Percentiles rank a stretch among this genome's conserved stretches.
Conservation (phyloP, 169 alveolate genomes). For the Cryptosporidium canis region DNA sequence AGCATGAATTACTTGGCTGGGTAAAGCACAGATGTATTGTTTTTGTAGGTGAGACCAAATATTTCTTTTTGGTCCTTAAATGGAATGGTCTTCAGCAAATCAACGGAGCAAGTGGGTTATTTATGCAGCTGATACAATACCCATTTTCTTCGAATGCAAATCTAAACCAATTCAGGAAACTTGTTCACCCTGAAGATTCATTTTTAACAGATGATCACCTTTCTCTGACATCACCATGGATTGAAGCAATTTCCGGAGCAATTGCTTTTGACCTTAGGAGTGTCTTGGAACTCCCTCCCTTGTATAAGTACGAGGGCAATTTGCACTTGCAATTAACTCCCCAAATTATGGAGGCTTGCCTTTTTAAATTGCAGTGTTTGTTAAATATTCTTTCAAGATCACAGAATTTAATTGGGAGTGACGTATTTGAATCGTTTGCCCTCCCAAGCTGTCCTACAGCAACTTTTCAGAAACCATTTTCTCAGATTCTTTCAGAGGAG, state of each 20-base stretch:
- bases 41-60: constrained; percentile 42
- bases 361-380: constrained; percentile 11
- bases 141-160: neutral
- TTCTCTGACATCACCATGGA: constrained; percentile 66
- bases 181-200: constrained; percentile 70
- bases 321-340: neutral
- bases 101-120: constrained; percentile 57
- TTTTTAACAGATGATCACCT: constrained; percentile 6
- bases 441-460: neutral
- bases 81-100: constrained; percentile 70
- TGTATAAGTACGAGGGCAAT: neutral
- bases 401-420: constrained; percentile 51
- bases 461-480: neutral
- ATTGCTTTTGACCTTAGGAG: constrained; percentile 39
- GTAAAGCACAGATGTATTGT: constrained; percentile 30
- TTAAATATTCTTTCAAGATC: constrained; percentile 37
- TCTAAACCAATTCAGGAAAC: constrained; percentile 13
- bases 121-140: constrained; percentile 45
- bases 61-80: constrained; percentile 2
- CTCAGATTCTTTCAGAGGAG: constrained; percentile 20
- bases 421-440: neutral
- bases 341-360: neutral
- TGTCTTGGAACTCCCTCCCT: constrained; percentile 33
- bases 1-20: constrained; percentile 66
- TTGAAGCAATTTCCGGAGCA: constrained; percentile 69